Conservation (phyloP, 306 rosid genomes). For the Sicyos edulis region DNA sequence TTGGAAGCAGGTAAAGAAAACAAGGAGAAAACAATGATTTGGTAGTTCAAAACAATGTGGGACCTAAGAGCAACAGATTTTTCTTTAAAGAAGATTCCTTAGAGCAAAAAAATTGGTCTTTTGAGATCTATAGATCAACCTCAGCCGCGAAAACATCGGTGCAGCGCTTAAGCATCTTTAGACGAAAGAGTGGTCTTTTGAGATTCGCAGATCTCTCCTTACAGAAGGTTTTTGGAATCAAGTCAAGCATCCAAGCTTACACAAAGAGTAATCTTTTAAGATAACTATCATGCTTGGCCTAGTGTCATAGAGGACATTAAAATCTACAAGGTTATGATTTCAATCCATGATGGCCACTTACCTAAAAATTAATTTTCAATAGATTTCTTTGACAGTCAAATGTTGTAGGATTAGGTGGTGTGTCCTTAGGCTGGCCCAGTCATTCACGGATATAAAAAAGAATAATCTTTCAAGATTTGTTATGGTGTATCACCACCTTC, state of each 20-base stretch:
- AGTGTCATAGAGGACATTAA: no score
- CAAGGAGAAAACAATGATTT: not conserved
- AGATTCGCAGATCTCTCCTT: not conserved
- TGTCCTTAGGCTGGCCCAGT: no score
- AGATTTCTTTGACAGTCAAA: no score
- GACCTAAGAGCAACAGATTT: not conserved
- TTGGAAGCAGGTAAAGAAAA: constrained; percentile 18
- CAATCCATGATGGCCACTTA: no score
- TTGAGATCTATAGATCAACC: not conserved
- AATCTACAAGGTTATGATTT: no score
- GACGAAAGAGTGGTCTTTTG: not conserved
- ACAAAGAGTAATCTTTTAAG: no score
- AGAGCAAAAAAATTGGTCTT: not conserved
- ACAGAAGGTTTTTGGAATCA: not conserved
- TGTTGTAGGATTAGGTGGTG: no score
- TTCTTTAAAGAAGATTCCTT: constrained; percentile 5
- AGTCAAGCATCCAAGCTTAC: no score
- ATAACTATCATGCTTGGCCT: no score
- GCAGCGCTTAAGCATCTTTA: not conserved
- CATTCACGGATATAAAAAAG: not conserved
- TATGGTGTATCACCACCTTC: constrained; percentile 8
- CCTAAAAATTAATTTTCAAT: no score
- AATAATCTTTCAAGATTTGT: not conserved
- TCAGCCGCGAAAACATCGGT: no score
- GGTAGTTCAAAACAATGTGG: constrained; percentile 4